Evolutionary conservation across 1,139 yeast species (phyloP), one percentile per base, ranked within the genome.

Genomic region (Debaryomycetaceae sp.): DNA sequence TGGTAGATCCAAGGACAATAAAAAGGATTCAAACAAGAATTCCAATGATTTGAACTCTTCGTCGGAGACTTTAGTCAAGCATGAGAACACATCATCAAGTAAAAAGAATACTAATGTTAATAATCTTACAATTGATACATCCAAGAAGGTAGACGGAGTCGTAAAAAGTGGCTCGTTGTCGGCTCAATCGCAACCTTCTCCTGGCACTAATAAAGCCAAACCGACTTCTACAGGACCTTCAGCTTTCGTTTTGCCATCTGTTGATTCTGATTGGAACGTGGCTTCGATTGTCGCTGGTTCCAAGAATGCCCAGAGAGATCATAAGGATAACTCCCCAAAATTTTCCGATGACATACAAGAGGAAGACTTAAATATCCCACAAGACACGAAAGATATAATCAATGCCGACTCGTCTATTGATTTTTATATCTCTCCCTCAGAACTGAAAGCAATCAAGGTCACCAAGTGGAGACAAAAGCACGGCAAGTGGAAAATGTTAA

Each of bases 401-500:
- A 72, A 72, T 47, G 61, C 63, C 35, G 75, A 70, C 6, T 53
- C 54, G n/a, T 56, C 75, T 3, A 52, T 65, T 37, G 78, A 72
- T 45, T 65, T 63, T 46, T 72, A 56, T 48, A 59, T 71, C 6
- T 58, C 72, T 5, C 63, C 67, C 17, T 48, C 69, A 3, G 38
- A 63, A 4, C 66, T 73, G 6, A 64, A 63, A 42, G 53, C 67
- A 7, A 53, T 71, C 56, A 69, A 67, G 42, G 63, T 71, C 5
- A 70, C 76, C 8, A 67, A 63, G 46, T 72, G 78, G 78, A 70
- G 67, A 45, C 56, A 59, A 17, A 62, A 63, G 39, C 64, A 61
- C 37, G 78, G 75, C 0, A 71, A 68, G 46, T 72, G 76, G 76
- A 75, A 71, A 50, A 63, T 70, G 71, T 43, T 71, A 30, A 70